Base-by-base conservation (phyloP, 768 basidiomycete species). In the Boletus pseudo-olivaceus region DNA sequence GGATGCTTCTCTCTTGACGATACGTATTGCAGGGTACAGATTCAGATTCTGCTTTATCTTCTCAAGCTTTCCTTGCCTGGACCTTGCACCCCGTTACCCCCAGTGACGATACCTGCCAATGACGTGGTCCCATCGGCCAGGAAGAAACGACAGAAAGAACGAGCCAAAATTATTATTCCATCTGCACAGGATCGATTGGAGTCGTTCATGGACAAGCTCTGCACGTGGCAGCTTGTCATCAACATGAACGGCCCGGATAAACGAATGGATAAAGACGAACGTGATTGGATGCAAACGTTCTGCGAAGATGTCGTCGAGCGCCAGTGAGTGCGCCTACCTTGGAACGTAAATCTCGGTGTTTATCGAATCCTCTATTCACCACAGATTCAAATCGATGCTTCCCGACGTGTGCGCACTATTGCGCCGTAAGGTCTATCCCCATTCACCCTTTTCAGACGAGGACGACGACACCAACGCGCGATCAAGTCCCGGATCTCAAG, bases 231-330 rank as follows among this genome's bases (percentile, higher is more conserved):
- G 62, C 78, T 91, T 20, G 68, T 75, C 57, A 58, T 56, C 4
- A 63, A 67, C 33, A 66, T 86, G 53, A 69, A 73, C 5, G 62
- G 79, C 12, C 66, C 73, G 23, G 38, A 51, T n/a, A 62, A 49
- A 26, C 45, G n/a, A 5, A 48, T 42, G 19, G 38, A 57, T 14
- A 51, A 57, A 7, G 64, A 75, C 19, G 73, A 77, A 35, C 73
- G 74, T 2, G 89, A 93, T 60, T 91, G 90, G 89, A 83, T 82
- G 72, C 90, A 91, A 65, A 56, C 65, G 1, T 91, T 91, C 63
- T 85, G 77, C 45, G 81, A 85, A 61, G 80, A 83, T 26, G 62
- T 87, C 44, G 82, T 91, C 15, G 85, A 88, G 58, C 77, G 73
- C 38, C 74, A 78, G 88, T 89, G 62, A 49, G 82, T 73, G 7